Evolutionary conservation across 345 rosid species (phyloP).

Genomic region (Pugionium cornutum): DNA sequence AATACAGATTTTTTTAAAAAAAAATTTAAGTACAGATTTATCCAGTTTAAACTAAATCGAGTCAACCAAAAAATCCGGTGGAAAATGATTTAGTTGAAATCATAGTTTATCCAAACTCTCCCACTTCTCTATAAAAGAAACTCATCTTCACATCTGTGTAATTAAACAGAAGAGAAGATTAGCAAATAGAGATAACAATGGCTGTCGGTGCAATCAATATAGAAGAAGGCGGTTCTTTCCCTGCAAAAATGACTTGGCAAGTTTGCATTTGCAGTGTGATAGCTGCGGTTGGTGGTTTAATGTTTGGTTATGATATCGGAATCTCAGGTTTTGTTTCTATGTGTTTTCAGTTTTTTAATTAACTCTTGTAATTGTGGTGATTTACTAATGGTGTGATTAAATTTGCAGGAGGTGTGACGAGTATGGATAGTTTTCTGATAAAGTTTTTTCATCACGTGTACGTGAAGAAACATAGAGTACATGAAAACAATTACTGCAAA

Average conservation of each 20-base stretch:
- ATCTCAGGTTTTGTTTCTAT: conserved; percentile 46
- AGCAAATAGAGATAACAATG: conserved; percentile 12
- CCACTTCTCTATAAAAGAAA: conserved; percentile 16
- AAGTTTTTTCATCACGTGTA: conserved; percentile 69
- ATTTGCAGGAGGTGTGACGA: conserved; percentile 67
- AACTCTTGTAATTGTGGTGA: neutral
- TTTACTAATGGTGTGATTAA: conserved; percentile 3
- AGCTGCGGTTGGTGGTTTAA: conserved; percentile 70
- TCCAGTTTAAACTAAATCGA: too few species aligned
- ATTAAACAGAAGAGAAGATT: neutral
- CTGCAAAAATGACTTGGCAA: conserved; percentile 39
- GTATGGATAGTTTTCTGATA: conserved; percentile 70
- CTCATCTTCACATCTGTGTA: neutral
- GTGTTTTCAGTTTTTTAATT: neutral
- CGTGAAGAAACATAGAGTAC: conserved; percentile 55
- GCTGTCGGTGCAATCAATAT: conserved; percentile 7
- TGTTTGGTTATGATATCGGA: conserved; percentile 72
- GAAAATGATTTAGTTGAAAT: neutral
- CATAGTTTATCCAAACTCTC: conserved; percentile 13
- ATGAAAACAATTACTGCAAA: conserved; percentile 77
- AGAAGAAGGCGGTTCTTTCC: conserved; percentile 21
- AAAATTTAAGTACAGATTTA: too few species aligned
- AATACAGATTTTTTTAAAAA: too few species aligned
- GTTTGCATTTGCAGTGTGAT: conserved; percentile 49
- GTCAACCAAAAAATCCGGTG: neutral